Evolutionary conservation across 805 yeast genomes (phyloP).

Genomic region (Starmerella stigmatis): DNA sequence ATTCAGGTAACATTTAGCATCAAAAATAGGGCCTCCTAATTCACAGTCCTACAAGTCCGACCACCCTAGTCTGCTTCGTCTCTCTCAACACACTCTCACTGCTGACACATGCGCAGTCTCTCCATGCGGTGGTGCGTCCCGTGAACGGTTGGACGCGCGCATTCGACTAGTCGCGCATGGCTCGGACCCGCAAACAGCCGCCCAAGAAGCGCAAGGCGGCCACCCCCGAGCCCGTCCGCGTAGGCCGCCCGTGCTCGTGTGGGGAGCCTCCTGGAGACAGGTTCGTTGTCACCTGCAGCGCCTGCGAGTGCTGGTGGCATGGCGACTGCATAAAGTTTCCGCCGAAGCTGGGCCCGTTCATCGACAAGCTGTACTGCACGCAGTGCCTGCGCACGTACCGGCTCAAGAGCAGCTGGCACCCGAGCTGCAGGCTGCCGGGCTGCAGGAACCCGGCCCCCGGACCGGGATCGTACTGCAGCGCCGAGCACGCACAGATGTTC

Average conservation of each 20-base stretch:
- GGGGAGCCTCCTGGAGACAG: conserved; percentile 5
- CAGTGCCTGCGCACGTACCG: not conserved
- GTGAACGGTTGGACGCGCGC: too few species aligned
- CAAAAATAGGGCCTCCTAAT: too few species aligned
- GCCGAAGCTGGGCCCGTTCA: not conserved
- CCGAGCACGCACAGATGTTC: conserved; percentile 7
- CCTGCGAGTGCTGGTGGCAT: conserved; percentile 16
- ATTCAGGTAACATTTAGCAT: too few species aligned
- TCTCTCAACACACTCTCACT: too few species aligned
- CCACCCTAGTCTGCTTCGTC: too few species aligned
- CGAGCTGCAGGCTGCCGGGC: conserved; percentile 7
- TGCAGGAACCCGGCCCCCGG: conserved; percentile 1
- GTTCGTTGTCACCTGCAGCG: conserved; percentile 8
- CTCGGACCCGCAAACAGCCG: conserved; percentile 3
- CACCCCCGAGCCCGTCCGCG: not conserved
- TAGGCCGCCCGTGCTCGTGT: conserved; percentile 2
- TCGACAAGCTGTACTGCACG: conserved; percentile 5
- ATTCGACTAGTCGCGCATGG: not conserved
- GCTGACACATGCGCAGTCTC: too few species aligned
- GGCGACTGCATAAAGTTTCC: conserved; percentile 11
- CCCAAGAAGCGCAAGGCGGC: not conserved
- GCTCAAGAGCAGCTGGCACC: not conserved
- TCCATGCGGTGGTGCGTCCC: too few species aligned
- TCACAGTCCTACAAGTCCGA: too few species aligned
- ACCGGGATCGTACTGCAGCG: conserved; percentile 4